Evolutionary conservation across 441 rosid genomes (phyloP), one percentile per base, ranked within the genome.

Genomic region (Syzygium syzygioides): DNA sequence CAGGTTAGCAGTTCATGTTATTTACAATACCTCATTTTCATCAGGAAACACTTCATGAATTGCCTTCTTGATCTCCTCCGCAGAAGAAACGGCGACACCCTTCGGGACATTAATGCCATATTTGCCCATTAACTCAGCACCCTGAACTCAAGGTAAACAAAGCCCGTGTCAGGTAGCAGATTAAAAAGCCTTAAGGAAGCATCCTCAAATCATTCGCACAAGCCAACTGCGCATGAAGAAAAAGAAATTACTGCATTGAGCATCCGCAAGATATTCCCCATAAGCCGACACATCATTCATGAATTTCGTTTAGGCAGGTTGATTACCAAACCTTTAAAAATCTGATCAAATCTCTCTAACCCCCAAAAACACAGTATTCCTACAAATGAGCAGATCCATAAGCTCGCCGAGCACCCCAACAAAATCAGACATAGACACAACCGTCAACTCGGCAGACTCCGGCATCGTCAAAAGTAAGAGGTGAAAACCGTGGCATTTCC

Each of bases 41-140:
- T 93, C 92, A 53, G 98, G 96, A 89, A 97, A 97, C 14, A 89
- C 95, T 13, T 94, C 92, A 87, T 91, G 91, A 57, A 95, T 92
- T 7, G 98, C 94, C 90, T 96, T 94, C 88, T 89, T 93, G 53
- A 98, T 92, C 93, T 98, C 94, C 28, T 95, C 98, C 12, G 91
- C 48, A 0, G 99, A 94, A 87, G 96, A 93, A 87, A 90, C 97
- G 59, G 99, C 99, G 5, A 95, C 95, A 80, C 99, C 99, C 90
- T 92, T 98, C 0, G 99, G 99, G 50, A 98, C 99, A 90, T 97
- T 98, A 68, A 98, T 90, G 57, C 99, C 99, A 23, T 93, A 94
- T 91, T 96, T 96, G 37, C 96, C 89, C 99, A 98, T 98, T 93
- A 98, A 92, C 87, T 94, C 98, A 89, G 99, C 99, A 89, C 99